Percentiles rank a stretch among this genome's conserved stretches.
Evolutionary conservation across 108 stramenopile genomes (phyloP).

Genomic region (Nitzschia putrida): DNA sequence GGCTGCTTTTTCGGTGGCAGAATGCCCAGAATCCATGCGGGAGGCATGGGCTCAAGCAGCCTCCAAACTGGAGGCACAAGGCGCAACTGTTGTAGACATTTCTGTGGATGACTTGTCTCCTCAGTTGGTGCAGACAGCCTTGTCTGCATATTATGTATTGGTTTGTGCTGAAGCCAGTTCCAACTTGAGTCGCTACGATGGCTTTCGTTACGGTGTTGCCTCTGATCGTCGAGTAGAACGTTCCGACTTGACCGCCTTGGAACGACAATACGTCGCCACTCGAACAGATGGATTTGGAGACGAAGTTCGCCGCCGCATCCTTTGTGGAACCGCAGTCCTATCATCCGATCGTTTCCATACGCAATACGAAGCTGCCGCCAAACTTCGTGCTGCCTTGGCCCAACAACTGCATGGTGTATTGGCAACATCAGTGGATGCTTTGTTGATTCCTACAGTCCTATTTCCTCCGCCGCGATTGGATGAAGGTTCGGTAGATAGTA

Average conservation of each 20-base stretch:
- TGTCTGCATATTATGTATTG: slow-evolving; percentile 94
- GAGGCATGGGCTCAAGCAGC: slow-evolving; percentile 61
- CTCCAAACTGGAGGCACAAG: slow-evolving; percentile 42
- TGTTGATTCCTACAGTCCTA: slow-evolving; percentile 81
- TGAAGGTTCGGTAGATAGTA: slow-evolving; percentile 48
- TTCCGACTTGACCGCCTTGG: slow-evolving; percentile 44
- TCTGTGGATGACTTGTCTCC: slow-evolving; percentile 57
- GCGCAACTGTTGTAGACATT: slow-evolving; percentile 61
- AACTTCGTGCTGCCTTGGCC: slow-evolving; percentile 65
- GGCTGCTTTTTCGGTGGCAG: slow-evolving; percentile 71
- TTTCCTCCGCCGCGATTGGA: slow-evolving; percentile 56
- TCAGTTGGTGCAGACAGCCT: slow-evolving; percentile 64
- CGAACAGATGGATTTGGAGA: slow-evolving; percentile 77
- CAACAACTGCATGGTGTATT: slow-evolving; percentile 57
- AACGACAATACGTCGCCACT: slow-evolving; percentile 68
- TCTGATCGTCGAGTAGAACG: not conserved
- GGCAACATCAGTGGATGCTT: slow-evolving; percentile 61
- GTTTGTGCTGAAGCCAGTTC: slow-evolving; percentile 96
- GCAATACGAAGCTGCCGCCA: slow-evolving; percentile 86
- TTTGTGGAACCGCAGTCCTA: slow-evolving; percentile 83
- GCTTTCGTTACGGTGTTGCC: slow-evolving; percentile 84
- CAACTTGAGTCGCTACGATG: slow-evolving; percentile 96
- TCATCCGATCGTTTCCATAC: slow-evolving; percentile 85
- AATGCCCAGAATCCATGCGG: slow-evolving; percentile 59
- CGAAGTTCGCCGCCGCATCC: slow-evolving; percentile 79